Evolutionary conservation across 768 basidiomycete genomes (phyloP), one percentile per base, ranked within the genome.

Genomic region (Boletus edulis): DNA sequence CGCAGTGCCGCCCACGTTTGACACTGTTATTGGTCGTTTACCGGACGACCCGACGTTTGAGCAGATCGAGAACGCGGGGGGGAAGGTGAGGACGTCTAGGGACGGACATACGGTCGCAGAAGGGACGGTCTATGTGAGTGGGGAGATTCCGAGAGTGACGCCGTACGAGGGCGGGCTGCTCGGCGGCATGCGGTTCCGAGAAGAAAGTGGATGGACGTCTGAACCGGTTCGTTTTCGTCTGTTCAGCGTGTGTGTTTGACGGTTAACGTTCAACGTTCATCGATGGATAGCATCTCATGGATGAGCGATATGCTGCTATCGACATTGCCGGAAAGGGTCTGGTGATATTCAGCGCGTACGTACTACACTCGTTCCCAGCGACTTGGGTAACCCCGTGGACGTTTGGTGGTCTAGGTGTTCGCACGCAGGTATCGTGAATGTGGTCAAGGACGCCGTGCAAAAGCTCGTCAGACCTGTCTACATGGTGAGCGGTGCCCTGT

Each of bases 371-470:
- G 15, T 47, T 50, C 9, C 24, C 17, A 11, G 27, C n/a, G 3
- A 22, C 31, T 46, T 18, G 24, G 37, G 49, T 46, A 42, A 18
- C 52, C 29, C 1, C 24, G 27, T 37, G 5, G 34, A 34, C 27
- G 2, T 42, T n/a, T n/a, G n/a, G n/a, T 47, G 31, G 45, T 17
- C 49, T 42, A 83, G 81, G 29, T 86, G 84, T 59, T 85, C 84
- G 7, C 91, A 93, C 71, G 91, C 91, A 4, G 91, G 91, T 1
- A 91, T 93, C 51, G 85, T 89, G 42, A 94, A 94, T 58, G 91
- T 94, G 27, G 74, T 89, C 51, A 84, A 78, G 59, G 84, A 91
- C 62, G 91, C 87, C 1, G 71, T 87, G 7, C 65, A 69, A 18
- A 81, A 67, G 27, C 85, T 92, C 63, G 69, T 75, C 39, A 74